Percentiles rank a stretch among this genome's conserved stretches.
phyloP scores from a whole-genome alignment of 2,329 filamentous ascomycete genomes.

The Drechslerella dactyloides region DNA sequence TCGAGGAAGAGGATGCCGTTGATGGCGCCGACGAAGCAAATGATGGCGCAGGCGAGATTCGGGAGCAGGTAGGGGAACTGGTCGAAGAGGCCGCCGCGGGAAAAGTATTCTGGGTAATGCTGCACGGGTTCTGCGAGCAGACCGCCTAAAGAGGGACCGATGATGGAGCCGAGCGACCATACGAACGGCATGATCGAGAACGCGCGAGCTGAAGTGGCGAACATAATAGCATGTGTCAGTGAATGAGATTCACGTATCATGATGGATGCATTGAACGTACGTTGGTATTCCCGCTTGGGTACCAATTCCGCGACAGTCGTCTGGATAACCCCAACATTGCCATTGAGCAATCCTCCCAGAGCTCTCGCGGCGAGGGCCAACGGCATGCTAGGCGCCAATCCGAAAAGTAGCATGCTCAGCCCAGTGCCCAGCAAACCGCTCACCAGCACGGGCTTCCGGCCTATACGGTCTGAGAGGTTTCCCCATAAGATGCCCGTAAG shows the following conservation, averaged over 20 bases:
- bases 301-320: conserved; percentile 95
- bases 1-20: conserved; percentile 87
- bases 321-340: conserved; percentile 68
- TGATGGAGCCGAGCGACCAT: conserved; percentile 84
- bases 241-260: conserved; percentile 26
- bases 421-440: conserved; percentile 90
- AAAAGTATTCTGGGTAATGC: conserved; percentile 77
- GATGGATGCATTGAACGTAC: conserved; percentile 63
- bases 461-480: conserved; percentile 85
- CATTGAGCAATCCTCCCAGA: conserved; percentile 88
- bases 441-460: conserved; percentile 88
- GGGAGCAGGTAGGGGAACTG: conserved; percentile 87
- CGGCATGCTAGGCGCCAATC: conserved; percentile 81
- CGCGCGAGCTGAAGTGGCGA: conserved; percentile 70
- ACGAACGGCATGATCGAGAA: conserved; percentile 98
- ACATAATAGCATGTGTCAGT: background rate
- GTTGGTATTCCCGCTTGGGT: conserved; percentile 89
- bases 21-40: conserved; percentile 76
- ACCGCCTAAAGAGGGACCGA: conserved; percentile 69
- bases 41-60: conserved; percentile 84
- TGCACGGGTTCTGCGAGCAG: conserved; percentile 84
- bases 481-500: conserved; percentile 93
- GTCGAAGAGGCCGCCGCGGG: conserved; percentile 77
- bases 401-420: conserved; percentile 89
- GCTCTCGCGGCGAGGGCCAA: conserved; percentile 86